These are phyloP conservation scores for Letharia columbiana DNA, from an alignment of 495 filamentous ascomycete genomes.

Conservation along the genomic window DNA sequence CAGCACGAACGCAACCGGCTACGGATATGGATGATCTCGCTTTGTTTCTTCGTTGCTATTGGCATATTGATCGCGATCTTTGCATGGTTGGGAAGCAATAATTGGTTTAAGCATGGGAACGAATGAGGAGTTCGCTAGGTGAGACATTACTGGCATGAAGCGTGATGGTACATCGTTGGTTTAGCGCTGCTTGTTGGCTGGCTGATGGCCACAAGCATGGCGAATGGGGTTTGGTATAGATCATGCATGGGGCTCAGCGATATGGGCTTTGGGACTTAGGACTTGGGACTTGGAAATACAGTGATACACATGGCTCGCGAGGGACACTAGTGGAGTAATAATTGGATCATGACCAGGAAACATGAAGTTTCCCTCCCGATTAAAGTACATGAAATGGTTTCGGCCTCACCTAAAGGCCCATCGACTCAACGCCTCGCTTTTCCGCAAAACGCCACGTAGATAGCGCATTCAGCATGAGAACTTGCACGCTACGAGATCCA, in stretches of 20 bases:
- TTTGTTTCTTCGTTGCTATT: slow-evolving; percentile 32
- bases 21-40: slow-evolving; percentile 36
- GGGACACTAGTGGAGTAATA: background rate
- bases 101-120: slow-evolving; percentile 17
- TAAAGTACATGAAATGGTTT: slow-evolving; percentile 2
- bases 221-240: slow-evolving; percentile 1
- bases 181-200: background rate
- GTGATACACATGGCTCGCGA: background rate
- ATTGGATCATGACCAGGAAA: background rate
- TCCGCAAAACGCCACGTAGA: background rate
- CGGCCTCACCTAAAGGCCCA: background rate
- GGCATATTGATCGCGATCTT: slow-evolving; percentile 31
- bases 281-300: background rate
- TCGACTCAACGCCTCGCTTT: slow-evolving; percentile 12
- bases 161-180: background rate
- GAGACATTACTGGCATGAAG: background rate
- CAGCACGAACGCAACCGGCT: slow-evolving; percentile 30
- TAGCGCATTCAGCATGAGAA: background rate
- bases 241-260: background rate
- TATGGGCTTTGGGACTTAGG: background rate
- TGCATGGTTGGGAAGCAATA: slow-evolving; percentile 20
- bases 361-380: background rate
- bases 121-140: background rate
- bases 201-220: background rate
- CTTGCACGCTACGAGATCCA: background rate